Evolutionary conservation across 2,329 filamentous ascomycete species (phyloP).

Genomic region (Cyclaneusma minus): DNA sequence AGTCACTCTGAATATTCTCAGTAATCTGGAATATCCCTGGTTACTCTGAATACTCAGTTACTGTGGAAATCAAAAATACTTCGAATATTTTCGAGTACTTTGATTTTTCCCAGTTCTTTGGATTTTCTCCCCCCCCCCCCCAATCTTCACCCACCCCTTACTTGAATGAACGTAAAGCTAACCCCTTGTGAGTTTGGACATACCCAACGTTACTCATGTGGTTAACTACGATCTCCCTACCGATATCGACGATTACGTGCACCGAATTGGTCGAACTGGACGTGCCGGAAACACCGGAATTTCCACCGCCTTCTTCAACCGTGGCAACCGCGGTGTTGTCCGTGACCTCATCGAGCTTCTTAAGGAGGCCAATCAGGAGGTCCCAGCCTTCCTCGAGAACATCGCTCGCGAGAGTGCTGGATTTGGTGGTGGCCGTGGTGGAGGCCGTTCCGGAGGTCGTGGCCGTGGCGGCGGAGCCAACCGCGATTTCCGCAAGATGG

Average conservation of each 20-base stretch:
- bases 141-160: constrained; percentile 1
- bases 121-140: too few species aligned
- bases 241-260: constrained; percentile 97
- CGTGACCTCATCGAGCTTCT: constrained; percentile 93
- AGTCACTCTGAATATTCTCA: too few species aligned
- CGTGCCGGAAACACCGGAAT: constrained; percentile 99
- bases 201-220: constrained; percentile 91
- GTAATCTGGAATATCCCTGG: too few species aligned
- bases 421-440: constrained; percentile 55
- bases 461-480: constrained; percentile 56
- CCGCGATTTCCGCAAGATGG: constrained; percentile 80
- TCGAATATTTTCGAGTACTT: too few species aligned
- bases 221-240: constrained; percentile 99
- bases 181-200: constrained; percentile 75
- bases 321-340: constrained; percentile 94
- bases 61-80: too few species aligned
- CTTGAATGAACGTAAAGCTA: constrained; percentile 1
- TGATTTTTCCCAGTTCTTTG: too few species aligned
- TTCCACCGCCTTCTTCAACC: constrained; percentile 98
- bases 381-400: constrained; percentile 86
- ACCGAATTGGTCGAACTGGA: constrained; percentile 98
- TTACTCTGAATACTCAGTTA: too few species aligned
- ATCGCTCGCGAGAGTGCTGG: constrained; percentile 86
- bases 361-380: constrained; percentile 97
- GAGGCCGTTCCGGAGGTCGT: constrained; percentile 54